Base-by-base conservation (phyloP, 768 basidiomycete genomes). In the Plicaturopsis crispa region DNA sequence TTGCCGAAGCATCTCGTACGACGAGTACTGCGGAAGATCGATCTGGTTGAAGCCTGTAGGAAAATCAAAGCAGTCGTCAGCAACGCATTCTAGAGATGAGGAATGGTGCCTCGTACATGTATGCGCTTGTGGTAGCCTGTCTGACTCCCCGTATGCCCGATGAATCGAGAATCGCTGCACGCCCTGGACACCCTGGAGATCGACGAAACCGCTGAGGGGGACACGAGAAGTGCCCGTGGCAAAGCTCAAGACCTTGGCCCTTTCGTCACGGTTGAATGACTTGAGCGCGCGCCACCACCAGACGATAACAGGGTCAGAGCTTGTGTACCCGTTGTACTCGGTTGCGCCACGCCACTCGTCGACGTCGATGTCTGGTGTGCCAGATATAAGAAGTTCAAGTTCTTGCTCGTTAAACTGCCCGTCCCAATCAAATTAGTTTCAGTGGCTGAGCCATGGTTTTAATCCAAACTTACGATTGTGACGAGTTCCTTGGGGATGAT, bases 221-320 rank as follows among this genome's bases (percentile, higher is more conserved):
- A 99, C 94, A 33, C 93, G 74, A 6, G 92, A 92, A 4, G 88
- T 80, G 43, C 90, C 80, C 1, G 96, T 94, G 11, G 92, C 93
- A 61, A 99, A 99, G 67, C 93, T 94, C 40, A 99, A 70, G 32
- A 99, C 89, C 59, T 96, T 92, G 22, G 96, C 92, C 40, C 91
- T 72, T 61, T 99, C 96, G 50, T 97, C 93, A 23, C 94, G 85
- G 48, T 86, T 90, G 66, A 97, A 97, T 6, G 91, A 94, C 61
- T 98, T 91, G 31, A 99, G 74, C 2, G 94, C 94, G 47, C 96
- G 77, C 96, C 96, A 99, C 85, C 91, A 97, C 93, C 93, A 99
- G 20, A 88, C 82, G 43, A 98, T 92, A 52, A 94, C 92, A 5
- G 94, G 89, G 57, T 99, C 93, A 3, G 84, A 86, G 51, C 84